Percentiles rank a stretch among this genome's conserved stretches.
These are phyloP conservation scores for Flammula alnicola DNA, from an alignment of 1,284 basidiomycete genomes.

Conservation along the genomic window DNA sequence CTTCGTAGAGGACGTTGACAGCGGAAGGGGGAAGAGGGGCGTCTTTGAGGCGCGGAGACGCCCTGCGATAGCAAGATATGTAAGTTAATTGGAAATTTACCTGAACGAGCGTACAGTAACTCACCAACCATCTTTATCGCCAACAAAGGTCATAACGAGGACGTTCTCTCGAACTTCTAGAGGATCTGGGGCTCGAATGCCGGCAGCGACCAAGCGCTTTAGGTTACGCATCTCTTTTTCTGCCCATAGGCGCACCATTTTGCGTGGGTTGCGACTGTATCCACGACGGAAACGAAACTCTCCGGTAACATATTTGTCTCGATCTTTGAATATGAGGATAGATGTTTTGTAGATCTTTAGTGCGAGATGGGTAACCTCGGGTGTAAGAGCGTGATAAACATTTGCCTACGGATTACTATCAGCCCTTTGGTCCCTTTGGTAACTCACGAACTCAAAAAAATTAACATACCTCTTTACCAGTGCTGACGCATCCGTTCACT, in stretches of 20 bases:
- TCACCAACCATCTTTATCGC: slow-evolving; percentile 81
- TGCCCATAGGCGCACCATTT: slow-evolving; percentile 99
- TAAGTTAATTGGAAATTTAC: slow-evolving; percentile 9
- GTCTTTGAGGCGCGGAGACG: slow-evolving; percentile 91
- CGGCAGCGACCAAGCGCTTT: slow-evolving; percentile 81
- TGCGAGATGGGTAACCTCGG: slow-evolving; percentile 71
- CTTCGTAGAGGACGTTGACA: slow-evolving; percentile 73
- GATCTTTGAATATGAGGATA: slow-evolving; percentile 96
- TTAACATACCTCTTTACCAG: slow-evolving; percentile 86
- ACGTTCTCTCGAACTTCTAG: slow-evolving; percentile 97
- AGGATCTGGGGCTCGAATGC: slow-evolving; percentile 86
- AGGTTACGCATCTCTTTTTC: slow-evolving; percentile 99
- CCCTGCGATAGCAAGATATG: slow-evolving; percentile 49
- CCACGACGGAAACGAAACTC: slow-evolving; percentile 95
- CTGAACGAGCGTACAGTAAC: slow-evolving; percentile 32
- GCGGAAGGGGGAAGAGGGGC: slow-evolving; percentile 65
- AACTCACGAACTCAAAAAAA: not conserved
- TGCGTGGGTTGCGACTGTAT: slow-evolving; percentile 94
- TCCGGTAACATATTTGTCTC: slow-evolving; percentile 91
- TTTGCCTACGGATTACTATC: slow-evolving; percentile 69
- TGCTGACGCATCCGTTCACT: slow-evolving; percentile 93
- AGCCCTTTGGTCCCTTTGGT: not conserved
- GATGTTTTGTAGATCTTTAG: slow-evolving; percentile 99
- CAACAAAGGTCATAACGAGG: slow-evolving; percentile 94
- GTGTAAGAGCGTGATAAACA: slow-evolving; percentile 86